Evolutionary conservation across 306 rosid species (phyloP).

Genomic region (Malus fusca): DNA sequence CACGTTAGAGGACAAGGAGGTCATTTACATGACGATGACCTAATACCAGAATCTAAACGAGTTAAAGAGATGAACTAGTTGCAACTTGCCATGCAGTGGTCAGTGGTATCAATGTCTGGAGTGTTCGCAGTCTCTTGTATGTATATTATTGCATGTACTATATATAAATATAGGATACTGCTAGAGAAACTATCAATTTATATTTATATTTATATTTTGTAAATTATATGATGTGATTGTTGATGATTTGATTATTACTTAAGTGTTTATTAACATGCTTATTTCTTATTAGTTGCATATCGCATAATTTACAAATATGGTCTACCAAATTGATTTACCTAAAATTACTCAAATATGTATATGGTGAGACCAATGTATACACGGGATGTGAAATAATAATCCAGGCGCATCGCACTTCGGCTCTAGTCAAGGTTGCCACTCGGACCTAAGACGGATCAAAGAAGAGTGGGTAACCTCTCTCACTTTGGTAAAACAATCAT

Average conservation of each 20-base stretch:
- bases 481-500: neutral
- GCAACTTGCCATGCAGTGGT: neutral
- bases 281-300: too few relatives aligned
- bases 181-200: too few relatives aligned
- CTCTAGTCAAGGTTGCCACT: too few relatives aligned
- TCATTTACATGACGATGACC: neutral
- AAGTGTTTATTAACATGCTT: too few relatives aligned
- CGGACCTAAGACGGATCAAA: too few relatives aligned
- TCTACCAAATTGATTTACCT: too few relatives aligned
- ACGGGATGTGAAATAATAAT: constrained; percentile 11
- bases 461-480: neutral
- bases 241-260: too few relatives aligned
- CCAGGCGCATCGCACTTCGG: too few relatives aligned
- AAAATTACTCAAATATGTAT: too few relatives aligned
- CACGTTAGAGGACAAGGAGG: neutral
- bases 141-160: neutral
- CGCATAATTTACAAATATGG: too few relatives aligned
- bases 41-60: neutral
- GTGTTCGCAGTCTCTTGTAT: neutral
- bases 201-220: too few relatives aligned
- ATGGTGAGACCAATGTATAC: constrained; percentile 16
- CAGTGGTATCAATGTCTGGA: neutral
- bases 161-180: neutral
- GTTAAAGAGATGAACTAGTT: neutral
- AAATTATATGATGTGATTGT: too few relatives aligned